phyloP scores from a whole-genome alignment of 129 eudicot genomes.

The Helianthus tuberosus region DNA sequence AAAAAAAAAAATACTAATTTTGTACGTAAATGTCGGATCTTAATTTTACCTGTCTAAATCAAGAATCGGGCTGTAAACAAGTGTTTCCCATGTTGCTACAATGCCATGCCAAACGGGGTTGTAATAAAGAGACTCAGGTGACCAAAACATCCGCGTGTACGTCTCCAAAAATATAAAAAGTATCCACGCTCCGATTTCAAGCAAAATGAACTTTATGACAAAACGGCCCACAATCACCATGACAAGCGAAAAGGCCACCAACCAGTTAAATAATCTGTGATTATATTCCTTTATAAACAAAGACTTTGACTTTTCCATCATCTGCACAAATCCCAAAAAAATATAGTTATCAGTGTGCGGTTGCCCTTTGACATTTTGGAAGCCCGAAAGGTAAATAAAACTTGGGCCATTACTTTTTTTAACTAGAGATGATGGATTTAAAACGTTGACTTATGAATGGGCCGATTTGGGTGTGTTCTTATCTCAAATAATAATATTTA shows the following conservation, averaged over 20 bases:
- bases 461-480: neutral
- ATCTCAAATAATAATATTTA: neutral
- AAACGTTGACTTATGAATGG: neutral
- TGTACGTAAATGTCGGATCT: neutral
- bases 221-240: constrained; percentile 97
- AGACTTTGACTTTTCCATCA: constrained; percentile 91
- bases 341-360: neutral
- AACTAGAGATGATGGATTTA: neutral
- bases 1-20: neutral
- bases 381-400: neutral
- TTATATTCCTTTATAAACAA: constrained; percentile 90
- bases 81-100: constrained; percentile 90
- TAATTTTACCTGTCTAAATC: constrained; percentile 88
- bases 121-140: constrained; percentile 95
- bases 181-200: constrained; percentile 95
- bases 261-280: constrained; percentile 93
- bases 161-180: constrained; percentile 94
- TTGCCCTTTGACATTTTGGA: neutral
- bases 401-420: neutral
- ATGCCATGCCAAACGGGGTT: constrained; percentile 93
- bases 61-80: constrained; percentile 88
- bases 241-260: constrained; percentile 95
- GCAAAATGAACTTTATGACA: constrained; percentile 70
- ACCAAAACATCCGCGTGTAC: constrained; percentile 96
- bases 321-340: constrained; percentile 46